Base-by-base conservation (phyloP, 495 filamentous ascomycete genomes). In the Penicillium cataractarum region DNA sequence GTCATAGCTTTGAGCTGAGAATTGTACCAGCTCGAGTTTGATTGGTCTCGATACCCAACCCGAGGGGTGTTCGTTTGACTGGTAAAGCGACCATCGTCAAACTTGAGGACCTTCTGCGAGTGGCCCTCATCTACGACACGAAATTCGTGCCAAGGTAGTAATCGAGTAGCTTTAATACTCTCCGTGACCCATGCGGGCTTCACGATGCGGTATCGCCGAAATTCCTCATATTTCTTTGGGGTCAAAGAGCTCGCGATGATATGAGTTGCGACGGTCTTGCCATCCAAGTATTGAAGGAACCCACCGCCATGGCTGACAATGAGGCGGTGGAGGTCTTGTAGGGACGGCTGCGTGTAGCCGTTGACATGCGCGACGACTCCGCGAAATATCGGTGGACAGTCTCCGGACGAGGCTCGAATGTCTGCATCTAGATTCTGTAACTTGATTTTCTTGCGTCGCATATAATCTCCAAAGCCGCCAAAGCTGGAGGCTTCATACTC, bases 151-250 rank as follows among this genome's bases (percentile, higher is more conserved):
- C 95, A 99, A 2, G 93, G 89, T 51, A 97, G 80, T 46, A 97
- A 68, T 55, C 83, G 88, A 1, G 92, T 92, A 6, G 88, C 90
- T 51, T 86, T 81, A 58, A 98, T 84, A 70, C 92, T 96, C 61
- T 98, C 95, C 10, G 91, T 88, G 2, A 98, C 83, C 95, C 95
- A 99, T 54, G 93, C 89, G n/a, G 95, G 95, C 74, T 93, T 96
- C 64, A 97, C 95, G 26, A 99, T 91, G 31, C 92, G 87, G 69
- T 97, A 98, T 58, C 84, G 86, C 22, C 77, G 80, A 64, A 96
- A 97, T 62, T 97, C 95, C 33, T 91, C 86, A 31, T 85, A 83
- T 71, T 99, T 99, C 80, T 97, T 98, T 0, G 91, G 91, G 2
- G 95, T 94, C 35, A 99, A 82, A 57, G 86, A 88, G 49, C 90